Base-by-base conservation (phyloP, 371 early-diverging fungal species). In the Rhizopus arrhizus region DNA sequence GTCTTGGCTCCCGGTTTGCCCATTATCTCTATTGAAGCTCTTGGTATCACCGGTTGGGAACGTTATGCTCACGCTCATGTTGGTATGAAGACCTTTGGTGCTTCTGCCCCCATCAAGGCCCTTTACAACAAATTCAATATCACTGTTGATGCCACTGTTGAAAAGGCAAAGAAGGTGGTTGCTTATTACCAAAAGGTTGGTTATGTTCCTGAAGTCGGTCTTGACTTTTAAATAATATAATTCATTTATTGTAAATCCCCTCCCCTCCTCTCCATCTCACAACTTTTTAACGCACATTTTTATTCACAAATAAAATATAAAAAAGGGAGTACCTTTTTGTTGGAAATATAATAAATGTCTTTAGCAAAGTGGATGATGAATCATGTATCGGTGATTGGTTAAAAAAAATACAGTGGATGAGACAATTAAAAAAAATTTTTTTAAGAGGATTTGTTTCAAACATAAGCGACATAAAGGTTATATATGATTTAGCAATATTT, bases 21-120 rank as follows among this genome's bases (percentile, higher is more conserved):
- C 6, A 82, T 87, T 36, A 75, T 99, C 52, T 90, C 92, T 62
- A 89, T 98, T 58, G 99, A 99, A 78, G 99, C 98, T n/a, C 80
- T 92, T 65, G 72, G 89, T 55, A 93, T 95, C 58, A 91, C 91
- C 73, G 95, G 97, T 16, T 99, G 99, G 99, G 74, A 81, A 67
- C 91, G 91, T 68, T 99, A 97, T 71, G 87, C 95, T 38, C 95
- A 95, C 68, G 86, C 89, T 38, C 85, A 87, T n/a, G 83, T 98
- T 63, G 99, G 99, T 59, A 90, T 99, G 78, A 92, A 89, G 64
- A 85, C 88, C 15, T 99, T 98, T 75, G 99, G 99, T 61, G 77
- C 88, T n/a, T 94, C 94, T 55, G 99, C 74, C 16, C 95, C 96
- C 15, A 86, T 81, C 74, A 69, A 84, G 72, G 70, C 89, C 40